Evolutionary conservation across 768 basidiomycete species (phyloP), one percentile per base, ranked within the genome.

Genomic region (Hemileccinum impolitum): DNA sequence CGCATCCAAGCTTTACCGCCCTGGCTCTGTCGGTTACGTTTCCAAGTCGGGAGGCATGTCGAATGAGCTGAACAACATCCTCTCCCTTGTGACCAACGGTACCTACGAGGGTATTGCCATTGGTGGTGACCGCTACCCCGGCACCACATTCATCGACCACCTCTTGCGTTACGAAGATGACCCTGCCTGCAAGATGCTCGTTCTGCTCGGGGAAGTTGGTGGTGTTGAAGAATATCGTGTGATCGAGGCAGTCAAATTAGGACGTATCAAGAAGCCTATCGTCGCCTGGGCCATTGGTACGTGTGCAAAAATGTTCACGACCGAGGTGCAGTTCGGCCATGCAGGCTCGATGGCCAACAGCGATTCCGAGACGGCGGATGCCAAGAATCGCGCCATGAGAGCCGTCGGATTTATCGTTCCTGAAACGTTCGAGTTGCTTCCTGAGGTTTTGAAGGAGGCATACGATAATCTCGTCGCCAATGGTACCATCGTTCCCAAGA

Each of bases 21-120:
- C 94, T 23, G 95, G 95, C 48, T 93, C 94, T 12, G 90, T 99
- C 61, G 95, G 94, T 64, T 99, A 98, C 71, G 95, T 99, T 66
- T 96, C 93, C 71, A 99, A 99, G 76, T 97, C 94, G 8, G 95
- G 95, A 59, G 95, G 95, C 71, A 99, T 99, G 95, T 98, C 95
- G 63, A 98, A 98, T 77, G 95, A 99, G 73, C 77, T 99, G 63
- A 98, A 99, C 87, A 99, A 97, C 79, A 99, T 99, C 69, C 85
- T 99, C 54, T 94, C 93, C 18, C 81, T 95, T 68, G 80, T 79
- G 63, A 97, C 95, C 65, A 94, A 99, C 75, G 96, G 96, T 60
- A 95, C 94, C 55, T 99, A 97, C 75, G 96, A 99, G 79, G 96
- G 96, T 78, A 94, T 99, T 66, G 96, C 95, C 69, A 99, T 99